Conservation (phyloP, 257 asterid species). For the Solanum chaucha region DNA sequence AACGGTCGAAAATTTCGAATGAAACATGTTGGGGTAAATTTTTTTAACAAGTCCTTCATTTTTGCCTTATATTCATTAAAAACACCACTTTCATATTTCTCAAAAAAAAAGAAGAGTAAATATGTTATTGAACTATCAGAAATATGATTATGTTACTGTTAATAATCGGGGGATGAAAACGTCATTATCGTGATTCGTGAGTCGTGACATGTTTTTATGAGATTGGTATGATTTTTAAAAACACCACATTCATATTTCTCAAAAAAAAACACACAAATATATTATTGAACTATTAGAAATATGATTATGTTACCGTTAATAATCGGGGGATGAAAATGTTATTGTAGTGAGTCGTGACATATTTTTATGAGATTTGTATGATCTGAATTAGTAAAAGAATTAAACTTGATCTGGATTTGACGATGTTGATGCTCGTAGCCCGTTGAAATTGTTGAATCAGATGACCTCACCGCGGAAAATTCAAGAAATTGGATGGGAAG, state of each 20-base stretch:
- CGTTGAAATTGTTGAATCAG: conserved; percentile 55
- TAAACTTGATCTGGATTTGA: not conserved
- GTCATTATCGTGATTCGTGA: not conserved
- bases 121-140: not conserved
- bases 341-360: not conserved
- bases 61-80: not conserved
- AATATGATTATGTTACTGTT: not conserved
- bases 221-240: not conserved
- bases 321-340: not conserved
- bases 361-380: not conserved
- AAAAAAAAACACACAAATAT: too few species aligned
- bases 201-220: not conserved
- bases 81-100: not conserved
- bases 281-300: not conserved
- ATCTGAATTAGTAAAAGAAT: not conserved
- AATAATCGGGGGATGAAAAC: not conserved
- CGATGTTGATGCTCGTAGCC: conserved; percentile 47
- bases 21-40: not conserved
- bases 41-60: conserved; percentile 2
- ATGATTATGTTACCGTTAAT: not conserved
- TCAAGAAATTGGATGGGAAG: conserved; percentile 46
- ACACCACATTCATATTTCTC: not conserved
- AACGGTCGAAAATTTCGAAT: conserved; percentile 72
- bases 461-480: conserved; percentile 54
- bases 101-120: too few species aligned